Evolutionary conservation across 352 stramenopile species (phyloP).

Genomic region (Globisporangium takayamanum): DNA sequence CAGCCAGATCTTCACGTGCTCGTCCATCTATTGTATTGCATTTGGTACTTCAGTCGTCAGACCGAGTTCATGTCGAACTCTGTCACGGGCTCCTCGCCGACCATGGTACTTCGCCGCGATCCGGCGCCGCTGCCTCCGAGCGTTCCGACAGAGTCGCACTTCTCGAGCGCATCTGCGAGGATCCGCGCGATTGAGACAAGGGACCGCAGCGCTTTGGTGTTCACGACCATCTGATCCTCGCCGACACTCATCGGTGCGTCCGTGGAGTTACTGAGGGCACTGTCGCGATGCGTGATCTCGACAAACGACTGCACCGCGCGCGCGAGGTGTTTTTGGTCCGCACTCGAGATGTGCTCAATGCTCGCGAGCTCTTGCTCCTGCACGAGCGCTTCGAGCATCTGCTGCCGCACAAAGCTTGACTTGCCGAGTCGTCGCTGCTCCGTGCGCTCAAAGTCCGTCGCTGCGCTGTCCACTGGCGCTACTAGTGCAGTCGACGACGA

Average conservation of each 20-base stretch:
- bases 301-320: constrained; percentile 32
- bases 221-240: constrained; percentile 13
- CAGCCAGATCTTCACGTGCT: too few relatives aligned
- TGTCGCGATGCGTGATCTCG: constrained; percentile 17
- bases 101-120: constrained; percentile 7
- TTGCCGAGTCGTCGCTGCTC: constrained; percentile 42
- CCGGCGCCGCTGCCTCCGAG: background rate
- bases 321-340: constrained; percentile 25
- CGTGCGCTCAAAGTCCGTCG: constrained; percentile 43
- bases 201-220: constrained; percentile 20
- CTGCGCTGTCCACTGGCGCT: background rate
- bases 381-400: constrained; percentile 44
- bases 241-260: background rate
- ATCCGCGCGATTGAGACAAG: constrained; percentile 43
- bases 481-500: background rate
- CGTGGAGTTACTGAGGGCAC: background rate
- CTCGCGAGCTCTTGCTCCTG: constrained; percentile 38
- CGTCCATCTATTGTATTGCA: background rate
- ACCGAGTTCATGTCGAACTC: constrained; percentile 25
- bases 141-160: constrained; percentile 13
- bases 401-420: constrained; percentile 35
- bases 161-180: constrained; percentile 39
- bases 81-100: constrained; percentile 18
- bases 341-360: constrained; percentile 21
- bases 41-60: constrained; percentile 4